Conservation (phyloP, 2,329 filamentous ascomycete genomes). For the Zopfia rhizophila region DNA sequence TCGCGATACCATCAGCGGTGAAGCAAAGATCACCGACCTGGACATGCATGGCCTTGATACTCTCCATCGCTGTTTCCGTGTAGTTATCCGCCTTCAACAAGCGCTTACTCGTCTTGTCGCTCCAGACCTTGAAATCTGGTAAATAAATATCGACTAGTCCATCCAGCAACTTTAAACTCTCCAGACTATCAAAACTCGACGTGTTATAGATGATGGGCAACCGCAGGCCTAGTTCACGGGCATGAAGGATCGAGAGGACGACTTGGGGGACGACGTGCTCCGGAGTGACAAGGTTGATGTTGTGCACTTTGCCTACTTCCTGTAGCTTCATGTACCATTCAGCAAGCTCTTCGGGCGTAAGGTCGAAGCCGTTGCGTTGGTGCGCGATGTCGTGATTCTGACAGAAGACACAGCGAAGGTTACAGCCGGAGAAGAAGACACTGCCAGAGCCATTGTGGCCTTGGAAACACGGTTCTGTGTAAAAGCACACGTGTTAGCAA, state of each 20-base stretch:
- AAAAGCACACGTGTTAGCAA: constrained; percentile 2
- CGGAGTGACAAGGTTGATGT: constrained; percentile 88
- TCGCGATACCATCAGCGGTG: constrained; percentile 81
- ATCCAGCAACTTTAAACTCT: constrained; percentile 77
- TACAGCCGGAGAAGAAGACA: constrained; percentile 84
- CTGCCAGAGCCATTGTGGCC: constrained; percentile 82
- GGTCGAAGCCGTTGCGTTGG: constrained; percentile 80
- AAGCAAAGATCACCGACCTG: constrained; percentile 88
- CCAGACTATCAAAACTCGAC: constrained; percentile 80
- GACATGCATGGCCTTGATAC: constrained; percentile 80
- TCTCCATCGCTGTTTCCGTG: constrained; percentile 75
- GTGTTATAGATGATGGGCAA: constrained; percentile 88
- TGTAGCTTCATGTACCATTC: constrained; percentile 88
- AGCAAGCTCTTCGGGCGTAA: constrained; percentile 80
- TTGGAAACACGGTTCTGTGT: constrained; percentile 78
- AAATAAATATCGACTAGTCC: constrained; percentile 87
- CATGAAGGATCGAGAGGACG: constrained; percentile 78
- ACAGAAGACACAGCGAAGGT: constrained; percentile 72
- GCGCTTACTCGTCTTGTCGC: constrained; percentile 70
- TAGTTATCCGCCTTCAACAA: constrained; percentile 84
- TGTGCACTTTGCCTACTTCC: constrained; percentile 82
- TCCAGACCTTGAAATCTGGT: constrained; percentile 90
- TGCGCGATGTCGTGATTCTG: constrained; percentile 83
- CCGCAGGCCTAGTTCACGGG: constrained; percentile 73
- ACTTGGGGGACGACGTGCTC: constrained; percentile 90